Conservation (phyloP, 345 rosid genomes). For the Cardiospermum halicacabum region DNA sequence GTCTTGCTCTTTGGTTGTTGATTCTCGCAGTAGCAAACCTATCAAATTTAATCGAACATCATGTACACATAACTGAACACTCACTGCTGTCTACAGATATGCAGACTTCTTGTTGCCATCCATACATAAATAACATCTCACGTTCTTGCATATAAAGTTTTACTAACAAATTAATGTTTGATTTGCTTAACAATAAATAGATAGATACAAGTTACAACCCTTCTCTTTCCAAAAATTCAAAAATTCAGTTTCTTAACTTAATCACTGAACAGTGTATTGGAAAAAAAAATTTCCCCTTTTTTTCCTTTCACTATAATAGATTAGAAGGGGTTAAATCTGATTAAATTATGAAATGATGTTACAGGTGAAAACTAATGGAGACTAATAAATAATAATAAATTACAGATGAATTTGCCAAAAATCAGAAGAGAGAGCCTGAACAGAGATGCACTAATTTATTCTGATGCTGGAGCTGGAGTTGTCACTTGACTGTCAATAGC, state of each 20-base stretch:
- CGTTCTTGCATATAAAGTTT: no score
- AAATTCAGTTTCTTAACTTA: neutral
- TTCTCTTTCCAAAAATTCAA: neutral
- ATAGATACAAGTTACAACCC: no score
- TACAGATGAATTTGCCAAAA: neutral
- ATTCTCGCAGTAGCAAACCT: conserved; percentile 44
- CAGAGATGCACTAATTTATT: conserved; percentile 3
- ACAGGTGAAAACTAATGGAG: neutral
- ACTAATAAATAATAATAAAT: neutral
- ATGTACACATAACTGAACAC: conserved; percentile 31
- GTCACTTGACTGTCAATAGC: conserved; percentile 50
- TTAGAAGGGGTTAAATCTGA: no score
- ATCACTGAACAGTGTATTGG: neutral
- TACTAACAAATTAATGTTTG: no score
- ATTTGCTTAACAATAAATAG: no score
- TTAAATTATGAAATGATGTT: no score
- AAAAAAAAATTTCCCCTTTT: neutral
- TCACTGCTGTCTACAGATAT: neutral
- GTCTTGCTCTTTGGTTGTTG: conserved; percentile 52
- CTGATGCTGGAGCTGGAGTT: conserved; percentile 20
- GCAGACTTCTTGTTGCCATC: neutral
- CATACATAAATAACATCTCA: no score
- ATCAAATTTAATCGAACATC: conserved; percentile 39
- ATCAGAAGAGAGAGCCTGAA: no score
- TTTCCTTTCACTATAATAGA: neutral